Evolutionary conservation across 768 basidiomycete genomes (phyloP), one percentile per base, ranked within the genome.

Genomic region (Leccinum pellstonianum): DNA sequence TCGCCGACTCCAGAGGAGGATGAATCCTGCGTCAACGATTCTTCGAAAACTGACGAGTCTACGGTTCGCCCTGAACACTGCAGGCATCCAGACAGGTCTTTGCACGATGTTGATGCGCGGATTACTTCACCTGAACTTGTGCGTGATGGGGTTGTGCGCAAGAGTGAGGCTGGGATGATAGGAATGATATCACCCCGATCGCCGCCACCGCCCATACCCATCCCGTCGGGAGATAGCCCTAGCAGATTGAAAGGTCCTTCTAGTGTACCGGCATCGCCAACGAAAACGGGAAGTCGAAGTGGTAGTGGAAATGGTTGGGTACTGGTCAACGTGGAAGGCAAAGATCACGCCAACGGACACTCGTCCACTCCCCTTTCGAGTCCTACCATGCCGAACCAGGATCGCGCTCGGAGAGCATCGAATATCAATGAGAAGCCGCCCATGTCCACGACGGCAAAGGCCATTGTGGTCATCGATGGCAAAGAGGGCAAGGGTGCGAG

Each of bases 81-180:
- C 51, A 62, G 61, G 21, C 66, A 65, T 23, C 71, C 71, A 29
- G 74, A 74, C 62, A 72, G 73, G 55, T 73, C 73, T 54, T 54
- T 86, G 38, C 79, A 84, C 47, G 80, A 84, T 61, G 81, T 84
- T 23, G 62, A 73, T 43, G 83, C 80, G 6, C 80, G 81, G 21
- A 77, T 86, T 49, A 76, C 77, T 46, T 78, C 81, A 11, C 87
- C 87, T 17, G 83, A 84, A 60, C 64, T 85, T 23, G 78, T 81
- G 10, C 67, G 64, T 35, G 75, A 79, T 38, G 73, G 79, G 59
- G 72, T 70, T 5, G 68, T 80, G 52, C 76, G 84, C 63, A 86
- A 83, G 70, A 89, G 88, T 60, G 87, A 90, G 70, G 81, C 82
- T 6, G 87, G 83, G 3, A 68, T 85, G 61, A 79, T 87, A 43